Evolutionary conservation across 2,329 filamentous ascomycete species (phyloP), one percentile per base, ranked within the genome.

Genomic region (Knoxdaviesia proteae): DNA sequence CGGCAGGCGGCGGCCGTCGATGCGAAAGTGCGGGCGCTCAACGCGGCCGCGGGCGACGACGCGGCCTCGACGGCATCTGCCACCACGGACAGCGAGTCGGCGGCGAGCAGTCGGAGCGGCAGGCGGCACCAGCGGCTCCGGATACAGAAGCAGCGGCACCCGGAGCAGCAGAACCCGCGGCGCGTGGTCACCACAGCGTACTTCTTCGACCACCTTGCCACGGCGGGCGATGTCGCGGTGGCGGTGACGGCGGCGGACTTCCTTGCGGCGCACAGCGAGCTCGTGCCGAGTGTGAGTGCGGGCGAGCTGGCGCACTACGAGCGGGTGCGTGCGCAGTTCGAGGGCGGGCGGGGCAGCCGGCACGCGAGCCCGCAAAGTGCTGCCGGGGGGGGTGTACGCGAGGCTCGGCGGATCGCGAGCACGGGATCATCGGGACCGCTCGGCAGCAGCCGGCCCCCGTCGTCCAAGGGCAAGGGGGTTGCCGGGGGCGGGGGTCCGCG

Each of bases 281-380:
- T 98, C 36, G 78, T 96, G n/a, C 87, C 87, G 10, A 87, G 80
- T 61, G 90, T 98, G 42, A 94, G 84, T 53, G 77, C 80, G 7
- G 88, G 93, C 47, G 90, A 98, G 61, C 63, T 98, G 36, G 72
- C 80, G 40, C 90, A 98, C 56, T 98, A 96, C 52, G 83, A 94
- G 54, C 65, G 71, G 1, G 88, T 98, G 5, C 68, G 90, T 36
- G 74, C 71, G 11, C 72, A 75, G 11, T 98, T 98, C 54, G 90
- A 98, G 54, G 79, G 79, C 7, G 55, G 46, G 53, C 67, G 58
- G 57, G 61, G 58, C 53, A 57, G 59, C 35, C 54, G 65, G 40
- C 60, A 42, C 47, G 40, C 39, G 42, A 38, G 47, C 36, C 49
- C 41, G 41, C 49, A 49, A 39, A 45, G 46, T 45, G 46, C 48